A percentile compares a stretch with the other conserved stretches of the same genome.
Evolutionary conservation across 441 rosid genomes (phyloP).

Genomic region (Brassica hybrid): DNA sequence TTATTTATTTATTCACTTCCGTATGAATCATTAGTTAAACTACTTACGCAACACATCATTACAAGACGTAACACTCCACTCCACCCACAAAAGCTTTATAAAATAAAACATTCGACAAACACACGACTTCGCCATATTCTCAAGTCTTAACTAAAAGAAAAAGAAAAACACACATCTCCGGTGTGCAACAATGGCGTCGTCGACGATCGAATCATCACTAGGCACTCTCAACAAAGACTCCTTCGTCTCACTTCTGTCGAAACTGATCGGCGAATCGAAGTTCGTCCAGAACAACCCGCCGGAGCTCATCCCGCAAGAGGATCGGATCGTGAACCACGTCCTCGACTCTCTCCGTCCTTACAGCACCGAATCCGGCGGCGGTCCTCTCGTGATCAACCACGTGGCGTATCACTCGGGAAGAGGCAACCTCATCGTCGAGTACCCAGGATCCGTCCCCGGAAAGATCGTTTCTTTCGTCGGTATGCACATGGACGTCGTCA

Average conservation of each 20-base stretch:
- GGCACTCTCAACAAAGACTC: conserved; percentile 71
- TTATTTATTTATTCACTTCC: background rate
- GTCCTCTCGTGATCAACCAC: conserved; percentile 78
- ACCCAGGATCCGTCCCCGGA: conserved; percentile 84
- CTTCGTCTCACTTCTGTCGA: conserved; percentile 67
- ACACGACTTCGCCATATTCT: background rate
- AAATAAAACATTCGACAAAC: background rate
- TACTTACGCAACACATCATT: background rate
- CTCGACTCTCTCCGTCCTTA: conserved; percentile 74
- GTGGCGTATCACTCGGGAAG: conserved; percentile 70
- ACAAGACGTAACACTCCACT: background rate
- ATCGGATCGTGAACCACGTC: conserved; percentile 76
- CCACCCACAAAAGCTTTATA: background rate
- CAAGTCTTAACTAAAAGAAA: too few relatives aligned
- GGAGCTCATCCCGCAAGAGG: conserved; percentile 81
- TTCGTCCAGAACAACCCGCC: conserved; percentile 93
- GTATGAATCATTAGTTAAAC: background rate
- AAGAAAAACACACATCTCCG: background rate
- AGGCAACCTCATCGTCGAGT: conserved; percentile 94
- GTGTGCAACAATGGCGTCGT: conserved; percentile 27
- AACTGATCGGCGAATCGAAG: conserved; percentile 84
- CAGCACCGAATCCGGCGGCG: conserved; percentile 83
- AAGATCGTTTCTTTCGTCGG: conserved; percentile 94
- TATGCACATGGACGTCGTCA: conserved; percentile 99
- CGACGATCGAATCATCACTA: conserved; percentile 49